Evolutionary conservation across 1,284 basidiomycete genomes (phyloP).

Genomic region (Boletus mariae): DNA sequence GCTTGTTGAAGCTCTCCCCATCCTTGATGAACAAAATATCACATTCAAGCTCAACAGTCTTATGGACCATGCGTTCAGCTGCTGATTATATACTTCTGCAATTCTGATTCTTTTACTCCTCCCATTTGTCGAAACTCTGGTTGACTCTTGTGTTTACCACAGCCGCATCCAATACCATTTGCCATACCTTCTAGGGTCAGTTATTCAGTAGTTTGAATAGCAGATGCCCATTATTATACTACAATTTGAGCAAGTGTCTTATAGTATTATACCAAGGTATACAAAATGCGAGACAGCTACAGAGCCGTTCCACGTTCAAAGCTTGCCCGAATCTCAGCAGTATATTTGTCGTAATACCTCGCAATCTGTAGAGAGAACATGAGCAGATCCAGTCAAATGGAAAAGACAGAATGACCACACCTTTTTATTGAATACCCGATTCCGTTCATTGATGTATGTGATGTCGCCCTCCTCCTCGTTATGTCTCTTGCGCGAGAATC

Average conservation of each 20-base stretch:
- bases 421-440: slow-evolving; percentile 99
- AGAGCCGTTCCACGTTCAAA: slow-evolving; percentile 94
- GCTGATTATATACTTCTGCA: slow-evolving; percentile 60
- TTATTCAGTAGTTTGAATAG: too few relatives aligned
- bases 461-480: slow-evolving; percentile 94
- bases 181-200: too few relatives aligned
- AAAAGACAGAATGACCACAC: slow-evolving; percentile 36
- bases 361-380: slow-evolving; percentile 55
- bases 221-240: background rate
- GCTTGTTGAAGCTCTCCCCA: background rate
- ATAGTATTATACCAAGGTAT: slow-evolving; percentile 8
- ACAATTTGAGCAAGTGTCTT: background rate
- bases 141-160: slow-evolving; percentile 1
- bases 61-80: slow-evolving; percentile 45
- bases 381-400: background rate
- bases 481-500: slow-evolving; percentile 81
- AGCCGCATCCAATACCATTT: background rate
- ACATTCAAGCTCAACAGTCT: slow-evolving; percentile 76
- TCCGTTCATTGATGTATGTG: slow-evolving; percentile 99
- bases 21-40: slow-evolving; percentile 58
- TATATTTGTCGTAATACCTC: slow-evolving; percentile 97
- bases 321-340: slow-evolving; percentile 89
- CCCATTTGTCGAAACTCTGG: background rate
- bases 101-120: slow-evolving; percentile 45
- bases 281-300: slow-evolving; percentile 31